These are phyloP conservation scores for Amaranthus cruentus DNA, from an alignment of 148 eudicot species.

Conservation along the genomic window DNA sequence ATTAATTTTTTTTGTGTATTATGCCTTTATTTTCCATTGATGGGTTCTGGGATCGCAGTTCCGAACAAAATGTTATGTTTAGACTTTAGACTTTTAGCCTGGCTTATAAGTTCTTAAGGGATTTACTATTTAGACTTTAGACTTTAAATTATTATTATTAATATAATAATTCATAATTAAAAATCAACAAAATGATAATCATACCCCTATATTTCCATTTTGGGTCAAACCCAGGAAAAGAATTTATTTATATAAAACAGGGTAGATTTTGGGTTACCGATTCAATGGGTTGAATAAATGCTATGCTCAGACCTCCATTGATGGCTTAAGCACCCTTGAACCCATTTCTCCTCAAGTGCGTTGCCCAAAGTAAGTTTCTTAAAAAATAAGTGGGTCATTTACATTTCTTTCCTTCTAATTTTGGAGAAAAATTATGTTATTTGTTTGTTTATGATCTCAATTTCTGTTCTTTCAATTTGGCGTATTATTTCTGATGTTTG, in stretches of 20 bases:
- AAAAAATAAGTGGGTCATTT: slow-evolving; percentile 6
- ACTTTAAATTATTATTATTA: too few relatives aligned
- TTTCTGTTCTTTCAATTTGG: neutral
- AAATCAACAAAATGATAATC: too few relatives aligned
- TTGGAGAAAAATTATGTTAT: neutral
- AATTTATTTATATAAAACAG: neutral
- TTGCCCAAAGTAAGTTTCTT: neutral
- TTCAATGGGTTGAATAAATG: slow-evolving; percentile 5
- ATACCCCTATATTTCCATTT: neutral
- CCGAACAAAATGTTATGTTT: too few relatives aligned
- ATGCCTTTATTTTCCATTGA: too few relatives aligned
- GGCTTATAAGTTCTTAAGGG: too few relatives aligned
- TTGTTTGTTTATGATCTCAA: neutral
- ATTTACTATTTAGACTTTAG: too few relatives aligned
- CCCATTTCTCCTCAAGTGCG: slow-evolving; percentile 9
- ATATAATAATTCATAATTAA: too few relatives aligned
- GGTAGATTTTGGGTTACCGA: slow-evolving; percentile 3
- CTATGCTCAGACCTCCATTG: slow-evolving; percentile 1
- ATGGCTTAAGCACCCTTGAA: neutral
- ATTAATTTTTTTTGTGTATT: too few relatives aligned
- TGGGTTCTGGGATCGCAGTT: too few relatives aligned
- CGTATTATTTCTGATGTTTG: neutral
- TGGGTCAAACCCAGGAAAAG: neutral
- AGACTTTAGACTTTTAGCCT: too few relatives aligned
- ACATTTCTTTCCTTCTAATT: neutral